A percentile compares a stretch with the other conserved stretches of the same genome.
These are phyloP conservation scores for Gossypioides kirkii DNA, from an alignment of 345 rosid species.

Conservation along the genomic window DNA sequence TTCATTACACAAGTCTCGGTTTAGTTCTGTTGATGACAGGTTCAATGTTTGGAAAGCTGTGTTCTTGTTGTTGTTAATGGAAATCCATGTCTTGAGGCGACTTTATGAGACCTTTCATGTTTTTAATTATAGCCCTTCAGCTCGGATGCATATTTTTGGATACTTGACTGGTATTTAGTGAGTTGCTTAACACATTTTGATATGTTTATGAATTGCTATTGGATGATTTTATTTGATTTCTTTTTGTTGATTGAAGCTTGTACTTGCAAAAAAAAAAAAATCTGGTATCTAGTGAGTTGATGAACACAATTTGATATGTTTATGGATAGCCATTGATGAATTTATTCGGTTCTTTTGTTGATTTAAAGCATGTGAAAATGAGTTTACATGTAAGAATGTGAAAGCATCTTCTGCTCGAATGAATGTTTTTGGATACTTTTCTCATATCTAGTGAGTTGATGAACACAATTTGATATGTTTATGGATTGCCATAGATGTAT, in stretches of 20 bases:
- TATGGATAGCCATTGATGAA: too few species aligned
- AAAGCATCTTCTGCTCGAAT: too few species aligned
- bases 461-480: too few species aligned
- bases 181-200: slow-evolving; percentile 1
- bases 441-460: too few species aligned
- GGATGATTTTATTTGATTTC: not conserved
- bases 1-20: slow-evolving; percentile 9
- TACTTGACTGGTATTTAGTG: slow-evolving; percentile 17
- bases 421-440: too few species aligned
- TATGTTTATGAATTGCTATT: not conserved
- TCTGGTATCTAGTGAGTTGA: too few species aligned
- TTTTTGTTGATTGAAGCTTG: slow-evolving; percentile 2
- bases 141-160: slow-evolving; percentile 21
- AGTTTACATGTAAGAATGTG: too few species aligned
- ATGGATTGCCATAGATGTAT: too few species aligned
- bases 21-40: slow-evolving; percentile 10
- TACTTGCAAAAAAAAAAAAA: not conserved
- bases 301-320: too few species aligned
- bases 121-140: slow-evolving; percentile 9
- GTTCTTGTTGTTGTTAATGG: slow-evolving; percentile 19
- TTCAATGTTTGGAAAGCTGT: slow-evolving; percentile 14
- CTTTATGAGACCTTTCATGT: slow-evolving; percentile 17
- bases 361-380: too few species aligned
- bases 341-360: too few species aligned
- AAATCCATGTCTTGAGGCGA: slow-evolving; percentile 13